Evolutionary conservation across 805 yeast genomes (phyloP).

Genomic region (Hanseniaspora pseudoguilliermondii): DNA sequence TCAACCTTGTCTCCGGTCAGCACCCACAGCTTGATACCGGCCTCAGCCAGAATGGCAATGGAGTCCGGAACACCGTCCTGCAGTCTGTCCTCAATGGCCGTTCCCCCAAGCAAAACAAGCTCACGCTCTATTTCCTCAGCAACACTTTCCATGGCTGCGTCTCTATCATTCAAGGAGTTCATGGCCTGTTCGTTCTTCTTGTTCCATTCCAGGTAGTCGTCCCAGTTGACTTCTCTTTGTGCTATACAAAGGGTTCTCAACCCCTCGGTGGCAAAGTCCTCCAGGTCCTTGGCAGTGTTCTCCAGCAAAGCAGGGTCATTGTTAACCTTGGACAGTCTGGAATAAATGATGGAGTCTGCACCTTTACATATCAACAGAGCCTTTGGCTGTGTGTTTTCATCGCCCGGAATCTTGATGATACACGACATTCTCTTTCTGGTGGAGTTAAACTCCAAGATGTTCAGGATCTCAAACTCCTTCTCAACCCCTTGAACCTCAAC

Average conservation of each 20-base stretch:
- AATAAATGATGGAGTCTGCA: slow-evolving; percentile 69
- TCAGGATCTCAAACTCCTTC: slow-evolving; percentile 59
- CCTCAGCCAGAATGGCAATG: slow-evolving; percentile 52
- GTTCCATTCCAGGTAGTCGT: slow-evolving; percentile 52
- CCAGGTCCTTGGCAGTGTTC: slow-evolving; percentile 60
- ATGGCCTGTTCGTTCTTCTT: slow-evolving; percentile 50
- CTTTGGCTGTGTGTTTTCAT: slow-evolving; percentile 35
- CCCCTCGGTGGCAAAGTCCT: slow-evolving; percentile 72
- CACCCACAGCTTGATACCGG: slow-evolving; percentile 79
- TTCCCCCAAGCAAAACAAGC: slow-evolving; percentile 59
- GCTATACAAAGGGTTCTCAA: slow-evolving; percentile 72
- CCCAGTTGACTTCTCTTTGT: slow-evolving; percentile 51
- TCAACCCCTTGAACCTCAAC: slow-evolving; percentile 57
- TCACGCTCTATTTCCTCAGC: slow-evolving; percentile 63
- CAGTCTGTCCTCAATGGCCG: slow-evolving; percentile 74
- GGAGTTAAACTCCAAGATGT: slow-evolving; percentile 65
- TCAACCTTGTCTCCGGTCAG: slow-evolving; percentile 83
- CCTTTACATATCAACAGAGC: slow-evolving; percentile 69
- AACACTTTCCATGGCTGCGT: slow-evolving; percentile 57
- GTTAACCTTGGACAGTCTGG: slow-evolving; percentile 37
- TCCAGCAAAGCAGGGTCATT: slow-evolving; percentile 37
- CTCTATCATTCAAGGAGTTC: slow-evolving; percentile 51
- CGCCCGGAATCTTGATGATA: slow-evolving; percentile 52
- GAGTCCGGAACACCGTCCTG: slow-evolving; percentile 84
- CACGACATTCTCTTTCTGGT: slow-evolving; percentile 84